These are phyloP conservation scores for Wickerhamiella brachini DNA, from an alignment of 805 yeast genomes.

Conservation along the genomic window DNA sequence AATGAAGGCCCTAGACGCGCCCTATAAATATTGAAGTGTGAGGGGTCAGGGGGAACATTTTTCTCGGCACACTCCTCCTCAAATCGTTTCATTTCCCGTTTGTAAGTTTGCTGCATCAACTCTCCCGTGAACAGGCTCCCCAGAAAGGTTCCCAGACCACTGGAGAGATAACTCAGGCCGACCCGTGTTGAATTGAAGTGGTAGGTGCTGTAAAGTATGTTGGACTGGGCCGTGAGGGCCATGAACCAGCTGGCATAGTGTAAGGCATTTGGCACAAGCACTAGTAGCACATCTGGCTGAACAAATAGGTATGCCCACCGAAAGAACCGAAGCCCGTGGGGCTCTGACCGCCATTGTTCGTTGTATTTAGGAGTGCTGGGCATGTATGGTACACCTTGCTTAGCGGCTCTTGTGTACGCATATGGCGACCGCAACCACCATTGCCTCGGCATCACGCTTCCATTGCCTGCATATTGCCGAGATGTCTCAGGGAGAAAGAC, in stretches of 20 bases:
- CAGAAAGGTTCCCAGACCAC: constrained; percentile 52
- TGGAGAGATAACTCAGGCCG: constrained; percentile 65
- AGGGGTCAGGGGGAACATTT: constrained; percentile 21
- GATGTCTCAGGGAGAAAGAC: constrained; percentile 59
- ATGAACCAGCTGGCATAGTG: constrained; percentile 60
- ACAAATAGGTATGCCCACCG: constrained; percentile 33
- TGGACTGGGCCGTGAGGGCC: constrained; percentile 52
- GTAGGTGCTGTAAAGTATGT: constrained; percentile 38
- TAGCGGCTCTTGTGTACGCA: constrained; percentile 9
- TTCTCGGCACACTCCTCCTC: constrained; percentile 16
- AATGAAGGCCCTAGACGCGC: constrained; percentile 39
- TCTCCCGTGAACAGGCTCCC: constrained; percentile 51
- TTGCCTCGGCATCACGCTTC: constrained; percentile 35
- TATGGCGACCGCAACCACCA: constrained; percentile 15
- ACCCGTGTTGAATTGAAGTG: constrained; percentile 39
- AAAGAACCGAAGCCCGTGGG: constrained; percentile 9
- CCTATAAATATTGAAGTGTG: constrained; percentile 39
- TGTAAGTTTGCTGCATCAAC: constrained; percentile 39
- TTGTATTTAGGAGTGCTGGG: constrained; percentile 12
- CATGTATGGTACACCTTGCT: constrained; percentile 16
- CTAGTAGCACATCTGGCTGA: constrained; percentile 31
- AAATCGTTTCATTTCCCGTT: constrained; percentile 15
- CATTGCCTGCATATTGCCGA: constrained; percentile 60
- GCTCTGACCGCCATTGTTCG: constrained; percentile 14
- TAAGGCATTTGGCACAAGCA: constrained; percentile 44